phyloP scores from a whole-genome alignment of 202 grass and related monocot species.

The Dendrocalamus latiflorus region DNA sequence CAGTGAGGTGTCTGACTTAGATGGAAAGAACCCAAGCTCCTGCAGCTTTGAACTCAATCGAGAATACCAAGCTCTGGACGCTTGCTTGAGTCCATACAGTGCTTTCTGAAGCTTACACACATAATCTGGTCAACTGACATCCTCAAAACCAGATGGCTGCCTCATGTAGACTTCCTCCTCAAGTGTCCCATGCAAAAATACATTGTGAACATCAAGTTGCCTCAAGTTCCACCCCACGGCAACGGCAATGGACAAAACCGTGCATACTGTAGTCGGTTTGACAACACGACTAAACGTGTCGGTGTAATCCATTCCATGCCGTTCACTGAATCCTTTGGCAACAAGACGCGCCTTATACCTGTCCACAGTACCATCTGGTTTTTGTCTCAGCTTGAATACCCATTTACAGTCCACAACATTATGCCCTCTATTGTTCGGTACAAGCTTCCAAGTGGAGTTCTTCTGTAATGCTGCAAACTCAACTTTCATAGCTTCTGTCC shows the following conservation, averaged over 20 bases:
- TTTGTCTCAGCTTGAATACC: neutral
- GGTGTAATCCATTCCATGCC: neutral
- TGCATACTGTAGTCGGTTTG: neutral
- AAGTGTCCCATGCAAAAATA: too few species aligned
- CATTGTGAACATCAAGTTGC: neutral
- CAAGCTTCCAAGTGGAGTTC: neutral
- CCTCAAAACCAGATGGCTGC: neutral
- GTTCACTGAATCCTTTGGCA: neutral
- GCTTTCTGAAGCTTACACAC: too few species aligned
- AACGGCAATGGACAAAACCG: neutral
- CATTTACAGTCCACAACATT: neutral
- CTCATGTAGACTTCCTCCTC: too few species aligned
- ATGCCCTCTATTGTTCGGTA: neutral
- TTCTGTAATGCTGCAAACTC: too few species aligned
- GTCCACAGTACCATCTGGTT: accelerated
- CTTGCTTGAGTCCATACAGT: too few species aligned
- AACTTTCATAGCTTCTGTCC: too few species aligned
- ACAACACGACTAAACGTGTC: neutral
- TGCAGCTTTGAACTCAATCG: too few species aligned
- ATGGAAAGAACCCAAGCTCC: too few species aligned
- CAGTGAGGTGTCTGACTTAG: too few species aligned
- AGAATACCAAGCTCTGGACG: too few species aligned
- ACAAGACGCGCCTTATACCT: too few species aligned
- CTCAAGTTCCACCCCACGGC: neutral
- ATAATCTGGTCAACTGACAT: too few species aligned